Conservation (phyloP, 306 rosid genomes). For the Fagus crenata region DNA sequence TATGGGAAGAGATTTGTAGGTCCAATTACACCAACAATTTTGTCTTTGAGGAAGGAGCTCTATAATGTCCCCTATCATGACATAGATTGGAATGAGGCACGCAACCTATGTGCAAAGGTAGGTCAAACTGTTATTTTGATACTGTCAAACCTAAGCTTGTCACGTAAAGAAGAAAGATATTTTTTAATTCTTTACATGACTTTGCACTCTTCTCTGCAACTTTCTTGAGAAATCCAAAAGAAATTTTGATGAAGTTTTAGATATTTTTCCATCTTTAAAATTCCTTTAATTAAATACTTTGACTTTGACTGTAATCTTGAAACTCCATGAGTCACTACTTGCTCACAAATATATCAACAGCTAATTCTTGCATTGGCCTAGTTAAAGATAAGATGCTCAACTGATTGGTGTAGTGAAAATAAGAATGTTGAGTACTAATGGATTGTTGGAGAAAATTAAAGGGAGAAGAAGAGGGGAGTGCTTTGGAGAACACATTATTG, state of each 20-base stretch:
- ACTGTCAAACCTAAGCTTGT: not conserved
- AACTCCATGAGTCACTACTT: not conserved
- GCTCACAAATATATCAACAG: not conserved
- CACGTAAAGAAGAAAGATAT: not conserved
- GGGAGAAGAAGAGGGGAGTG: not conserved
- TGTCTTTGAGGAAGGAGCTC: conserved; percentile 83
- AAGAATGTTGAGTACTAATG: not conserved
- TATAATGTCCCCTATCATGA: conserved; percentile 67
- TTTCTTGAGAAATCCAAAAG: not conserved
- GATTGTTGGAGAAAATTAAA: not conserved
- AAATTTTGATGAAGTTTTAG: not conserved
- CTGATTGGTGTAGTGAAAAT: not conserved
- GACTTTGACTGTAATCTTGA: not conserved
- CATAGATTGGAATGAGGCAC: conserved; percentile 76
- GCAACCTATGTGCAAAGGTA: conserved; percentile 89
- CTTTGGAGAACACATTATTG: not conserved
- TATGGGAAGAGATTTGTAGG: conserved; percentile 94
- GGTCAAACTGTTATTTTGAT: conserved; percentile 29
- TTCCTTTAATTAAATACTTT: not conserved
- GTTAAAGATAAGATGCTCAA: not conserved
- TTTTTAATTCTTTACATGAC: not conserved
- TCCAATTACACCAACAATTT: conserved; percentile 69
- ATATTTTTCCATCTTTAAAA: not conserved
- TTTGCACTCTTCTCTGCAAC: not conserved
- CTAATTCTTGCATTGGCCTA: not conserved